Conservation (phyloP, 805 yeast genomes). For the Candida methanosorbosa region DNA sequence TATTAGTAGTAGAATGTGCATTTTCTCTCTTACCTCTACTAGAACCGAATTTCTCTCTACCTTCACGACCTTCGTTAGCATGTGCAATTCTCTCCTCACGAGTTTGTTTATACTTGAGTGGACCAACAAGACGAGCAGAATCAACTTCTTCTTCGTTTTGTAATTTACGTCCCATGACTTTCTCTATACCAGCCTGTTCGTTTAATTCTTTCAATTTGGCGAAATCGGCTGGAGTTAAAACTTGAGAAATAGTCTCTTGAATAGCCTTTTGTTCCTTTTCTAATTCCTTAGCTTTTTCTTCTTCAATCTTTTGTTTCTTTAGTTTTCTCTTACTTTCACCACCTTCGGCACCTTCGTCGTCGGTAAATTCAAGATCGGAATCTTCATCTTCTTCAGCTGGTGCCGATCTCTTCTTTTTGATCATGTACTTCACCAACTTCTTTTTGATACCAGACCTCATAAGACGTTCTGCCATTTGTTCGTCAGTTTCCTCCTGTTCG, state of each 20-base stretch:
- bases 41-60: slow-evolving; percentile 83
- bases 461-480: slow-evolving; percentile 20
- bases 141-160: slow-evolving; percentile 83
- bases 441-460: slow-evolving; percentile 22
- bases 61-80: slow-evolving; percentile 88
- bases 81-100: slow-evolving; percentile 87
- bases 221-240: slow-evolving; percentile 96
- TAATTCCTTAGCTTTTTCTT: slow-evolving; percentile 22
- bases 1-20: slow-evolving; percentile 85
- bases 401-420: slow-evolving; percentile 21
- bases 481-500: slow-evolving; percentile 32
- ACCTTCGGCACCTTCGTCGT: slow-evolving; percentile 22
- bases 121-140: slow-evolving; percentile 67
- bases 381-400: slow-evolving; percentile 25
- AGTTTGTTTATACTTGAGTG: slow-evolving; percentile 69
- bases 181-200: slow-evolving; percentile 78
- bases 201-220: slow-evolving; percentile 88
- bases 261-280: slow-evolving; percentile 45
- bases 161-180: slow-evolving; percentile 50
- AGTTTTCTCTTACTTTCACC: slow-evolving; percentile 21
- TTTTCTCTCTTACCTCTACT: slow-evolving; percentile 72
- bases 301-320: slow-evolving; percentile 25
- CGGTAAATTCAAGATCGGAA: slow-evolving; percentile 45
- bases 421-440: slow-evolving; percentile 25
- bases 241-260: slow-evolving; percentile 41